Evolutionary conservation across 345 rosid genomes (phyloP).

Genomic region (Triadica sebifera): DNA sequence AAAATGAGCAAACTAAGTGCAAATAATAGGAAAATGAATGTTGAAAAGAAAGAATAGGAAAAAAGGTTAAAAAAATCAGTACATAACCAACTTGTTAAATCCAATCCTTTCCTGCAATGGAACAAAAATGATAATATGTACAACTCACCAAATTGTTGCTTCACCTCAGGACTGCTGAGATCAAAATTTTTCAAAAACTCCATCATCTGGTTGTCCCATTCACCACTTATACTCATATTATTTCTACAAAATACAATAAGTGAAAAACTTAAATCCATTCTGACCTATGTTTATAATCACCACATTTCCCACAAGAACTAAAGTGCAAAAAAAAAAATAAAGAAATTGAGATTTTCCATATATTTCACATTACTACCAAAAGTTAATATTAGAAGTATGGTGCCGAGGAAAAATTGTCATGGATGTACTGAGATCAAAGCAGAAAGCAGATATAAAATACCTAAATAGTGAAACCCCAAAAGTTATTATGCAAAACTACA

Average conservation of each 20-base stretch:
- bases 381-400: no score
- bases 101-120: background rate
- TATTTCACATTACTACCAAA: no score
- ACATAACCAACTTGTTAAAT: background rate
- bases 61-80: no score
- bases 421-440: background rate
- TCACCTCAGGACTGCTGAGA: slow-evolving; percentile 85
- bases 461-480: no score
- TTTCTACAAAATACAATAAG: slow-evolving; percentile 44
- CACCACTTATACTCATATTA: slow-evolving; percentile 77
- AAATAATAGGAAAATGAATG: background rate
- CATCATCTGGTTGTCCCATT: slow-evolving; percentile 78
- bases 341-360: background rate
- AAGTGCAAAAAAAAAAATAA: background rate
- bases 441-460: background rate
- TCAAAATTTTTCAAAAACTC: slow-evolving; percentile 83
- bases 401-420: background rate
- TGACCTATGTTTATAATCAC: no score
- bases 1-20: no score
- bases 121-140: background rate
- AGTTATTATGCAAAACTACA: no score
- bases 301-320: background rate
- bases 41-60: background rate
- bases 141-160: slow-evolving; percentile 89
- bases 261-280: no score